Conservation (phyloP, 2,329 filamentous ascomycete species). For the Penicillium hordei region DNA sequence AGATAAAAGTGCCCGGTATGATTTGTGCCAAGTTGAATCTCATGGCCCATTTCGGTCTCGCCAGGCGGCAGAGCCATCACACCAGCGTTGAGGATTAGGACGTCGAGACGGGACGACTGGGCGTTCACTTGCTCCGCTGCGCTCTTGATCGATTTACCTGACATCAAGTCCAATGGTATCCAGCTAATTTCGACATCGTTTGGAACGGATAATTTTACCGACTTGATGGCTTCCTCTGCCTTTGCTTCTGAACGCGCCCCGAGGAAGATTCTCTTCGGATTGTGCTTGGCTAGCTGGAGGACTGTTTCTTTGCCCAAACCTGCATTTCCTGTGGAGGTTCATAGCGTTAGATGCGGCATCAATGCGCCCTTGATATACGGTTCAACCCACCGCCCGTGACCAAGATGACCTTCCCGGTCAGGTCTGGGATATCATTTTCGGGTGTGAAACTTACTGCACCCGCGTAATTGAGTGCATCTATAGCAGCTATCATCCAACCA, state of each 20-base stretch:
- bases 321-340: constrained; percentile 37
- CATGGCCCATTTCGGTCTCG: constrained; percentile 37
- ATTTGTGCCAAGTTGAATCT: constrained; percentile 43
- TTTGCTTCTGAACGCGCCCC: constrained; percentile 35
- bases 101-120: constrained; percentile 30
- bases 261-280: constrained; percentile 41
- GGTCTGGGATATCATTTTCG: constrained; percentile 35
- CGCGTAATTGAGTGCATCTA: constrained; percentile 20
- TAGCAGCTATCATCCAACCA: constrained; percentile 14
- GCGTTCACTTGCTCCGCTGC: constrained; percentile 38
- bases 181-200: constrained; percentile 22
- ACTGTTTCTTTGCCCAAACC: constrained; percentile 50
- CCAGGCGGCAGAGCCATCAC: constrained; percentile 42
- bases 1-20: constrained; percentile 42
- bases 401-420: constrained; percentile 36
- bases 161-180: constrained; percentile 45
- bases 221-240: constrained; percentile 24
- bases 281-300: constrained; percentile 43
- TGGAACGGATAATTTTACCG: constrained; percentile 15
- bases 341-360: background rate
- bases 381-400: constrained; percentile 36
- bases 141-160: constrained; percentile 42
- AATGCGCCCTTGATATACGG: constrained; percentile 29
- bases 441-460: constrained; percentile 31
- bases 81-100: constrained; percentile 45